phyloP scores from a whole-genome alignment of 148 eudicot genomes.

The Linanthus parryae region DNA sequence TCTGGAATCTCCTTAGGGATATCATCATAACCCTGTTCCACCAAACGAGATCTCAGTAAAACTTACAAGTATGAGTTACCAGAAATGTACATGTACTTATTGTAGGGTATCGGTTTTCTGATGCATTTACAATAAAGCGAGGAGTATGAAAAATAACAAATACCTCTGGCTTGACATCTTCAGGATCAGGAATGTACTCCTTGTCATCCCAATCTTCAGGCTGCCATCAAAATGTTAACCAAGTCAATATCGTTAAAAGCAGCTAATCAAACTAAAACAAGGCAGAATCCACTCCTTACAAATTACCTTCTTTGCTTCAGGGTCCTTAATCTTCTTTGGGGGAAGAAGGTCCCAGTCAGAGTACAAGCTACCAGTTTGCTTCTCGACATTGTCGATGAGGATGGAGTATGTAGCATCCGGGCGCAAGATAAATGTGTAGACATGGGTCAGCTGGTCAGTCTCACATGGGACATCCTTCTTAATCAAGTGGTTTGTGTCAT shows the following conservation, averaged over 20 bases:
- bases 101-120: too few species aligned
- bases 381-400: constrained; percentile 80
- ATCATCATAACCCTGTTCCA: constrained; percentile 80
- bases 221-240: constrained; percentile 42
- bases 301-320: constrained; percentile 81
- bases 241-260: constrained; percentile 4
- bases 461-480: constrained; percentile 98
- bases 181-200: constrained; percentile 89
- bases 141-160: background rate
- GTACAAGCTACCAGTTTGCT: constrained; percentile 80
- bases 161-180: constrained; percentile 97
- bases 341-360: constrained; percentile 87
- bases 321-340: constrained; percentile 85
- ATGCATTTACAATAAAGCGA: too few species aligned
- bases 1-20: constrained; percentile 91
- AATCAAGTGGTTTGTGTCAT: constrained; percentile 72
- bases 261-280: constrained; percentile 3
- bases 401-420: constrained; percentile 96
- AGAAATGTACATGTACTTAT: too few species aligned
- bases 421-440: constrained; percentile 87
- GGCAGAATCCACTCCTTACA: background rate
- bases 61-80: too few species aligned
- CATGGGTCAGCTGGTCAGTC: constrained; percentile 89
- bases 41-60: background rate
- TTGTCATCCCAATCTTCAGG: constrained; percentile 99